phyloP scores from a whole-genome alignment of 306 rosid species.

The Calophaca sinica region DNA sequence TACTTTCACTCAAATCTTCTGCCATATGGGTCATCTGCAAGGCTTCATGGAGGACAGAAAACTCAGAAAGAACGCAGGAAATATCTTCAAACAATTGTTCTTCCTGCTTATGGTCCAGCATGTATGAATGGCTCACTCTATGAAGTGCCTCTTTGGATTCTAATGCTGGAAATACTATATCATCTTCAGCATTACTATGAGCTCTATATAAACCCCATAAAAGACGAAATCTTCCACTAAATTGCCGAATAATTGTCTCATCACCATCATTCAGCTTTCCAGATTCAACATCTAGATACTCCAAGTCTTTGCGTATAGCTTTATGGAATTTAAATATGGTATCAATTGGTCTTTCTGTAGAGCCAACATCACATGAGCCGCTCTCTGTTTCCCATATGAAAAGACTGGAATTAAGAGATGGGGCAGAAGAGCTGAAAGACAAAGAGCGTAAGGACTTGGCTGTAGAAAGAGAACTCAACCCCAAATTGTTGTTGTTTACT shows the following conservation, averaged over 20 bases:
- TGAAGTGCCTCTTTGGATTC: slow-evolving; percentile 99
- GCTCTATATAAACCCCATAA: slow-evolving; percentile 99
- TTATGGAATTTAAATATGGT: slow-evolving; percentile 96
- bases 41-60: slow-evolving; percentile 80
- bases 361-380: slow-evolving; percentile 63
- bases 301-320: slow-evolving; percentile 98
- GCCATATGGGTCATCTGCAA: slow-evolving; percentile 54
- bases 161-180: slow-evolving; percentile 94
- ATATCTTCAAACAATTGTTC: slow-evolving; percentile 90
- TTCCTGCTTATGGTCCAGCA: slow-evolving; percentile 95
- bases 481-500: slow-evolving; percentile 82
- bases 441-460: slow-evolving; percentile 87
- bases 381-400: slow-evolving; percentile 88
- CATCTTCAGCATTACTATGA: slow-evolving; percentile 99
- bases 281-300: slow-evolving; percentile 96
- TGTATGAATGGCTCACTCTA: slow-evolving; percentile 95
- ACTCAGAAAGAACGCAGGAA: slow-evolving; percentile 82
- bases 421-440: slow-evolving; percentile 91
- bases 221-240: slow-evolving; percentile 93
- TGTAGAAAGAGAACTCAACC: slow-evolving; percentile 70
- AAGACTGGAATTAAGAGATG: slow-evolving; percentile 94
- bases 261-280: slow-evolving; percentile 88
- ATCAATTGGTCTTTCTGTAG: slow-evolving; percentile 91
- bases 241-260: slow-evolving; percentile 74
- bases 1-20: slow-evolving; percentile 50